Base-by-base conservation (phyloP, 306 rosid species). In the Morella rubra region DNA sequence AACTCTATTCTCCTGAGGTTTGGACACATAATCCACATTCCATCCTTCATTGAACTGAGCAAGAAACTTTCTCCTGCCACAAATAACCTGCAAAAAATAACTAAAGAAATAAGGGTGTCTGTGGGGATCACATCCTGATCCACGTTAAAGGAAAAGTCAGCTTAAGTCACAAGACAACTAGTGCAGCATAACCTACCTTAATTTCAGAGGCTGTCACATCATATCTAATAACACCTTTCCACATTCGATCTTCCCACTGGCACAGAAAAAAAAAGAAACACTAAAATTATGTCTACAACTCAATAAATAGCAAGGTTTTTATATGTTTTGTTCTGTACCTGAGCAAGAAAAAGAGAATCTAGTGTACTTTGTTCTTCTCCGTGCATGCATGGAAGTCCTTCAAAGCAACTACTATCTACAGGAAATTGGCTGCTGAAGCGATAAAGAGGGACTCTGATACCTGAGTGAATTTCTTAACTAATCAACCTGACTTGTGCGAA, bases 191-290 rank as follows among this genome's bases (percentile, higher is more conserved):
- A 27, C 67, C 44, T 60, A 83, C 86, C 86, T 80, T 83, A 32
- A 83, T 80, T 80, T 83, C 84, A 73, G 79, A 76, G 42, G 50
- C 20, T 22, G 84, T 80, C 76, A 83, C 86, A 76, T 83, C 86
- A 69, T 79, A 80, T 80, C 79, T 73, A 53, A 84, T 62, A 52
- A 84, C 70, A 19, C 84, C 87, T 59, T 80, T 80, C 59, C 74
- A 69, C 78, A 73, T 54, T 32, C 77, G 72, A 61, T 84, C 87
- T 77, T 84, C 87, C 87, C 84, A 84, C 87, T 84, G 73, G 75
- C 27, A 72, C 65, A 51, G 37, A 19, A 66, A 66, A 10, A 12
- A 32, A 8, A 66, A 54, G 4, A 20, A 62, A 5, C 61, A 71
- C 22, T 19, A 12, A 55, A 22, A 47, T 44, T 13, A 71, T 20